A percentile compares a stretch with the other conserved stretches of the same genome.
These are phyloP conservation scores for Fusarium goolgardi DNA, from an alignment of 2,329 filamentous ascomycete genomes.

Conservation along the genomic window DNA sequence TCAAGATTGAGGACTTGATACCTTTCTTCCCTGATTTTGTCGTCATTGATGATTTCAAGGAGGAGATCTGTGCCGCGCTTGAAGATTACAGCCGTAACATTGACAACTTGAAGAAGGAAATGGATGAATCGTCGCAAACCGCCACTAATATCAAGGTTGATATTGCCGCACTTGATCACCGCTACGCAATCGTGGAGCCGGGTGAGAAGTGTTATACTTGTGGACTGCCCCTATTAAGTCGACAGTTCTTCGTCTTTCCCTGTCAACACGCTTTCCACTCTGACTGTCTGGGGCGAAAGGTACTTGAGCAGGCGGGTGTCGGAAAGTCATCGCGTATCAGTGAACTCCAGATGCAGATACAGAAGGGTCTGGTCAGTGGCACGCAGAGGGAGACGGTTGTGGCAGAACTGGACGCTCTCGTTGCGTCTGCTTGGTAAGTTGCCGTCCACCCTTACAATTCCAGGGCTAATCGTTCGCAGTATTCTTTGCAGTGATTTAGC, in stretches of 20 bases:
- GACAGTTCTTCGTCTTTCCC: slow-evolving; percentile 98
- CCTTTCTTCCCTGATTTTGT: slow-evolving; percentile 99
- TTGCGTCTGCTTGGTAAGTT: slow-evolving; percentile 86
- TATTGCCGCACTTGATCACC: slow-evolving; percentile 84
- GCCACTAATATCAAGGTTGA: slow-evolving; percentile 91
- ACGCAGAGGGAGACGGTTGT: slow-evolving; percentile 83
- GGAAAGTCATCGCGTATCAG: slow-evolving; percentile 82
- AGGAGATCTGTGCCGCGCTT: slow-evolving; percentile 93
- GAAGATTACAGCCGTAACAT: slow-evolving; percentile 95
- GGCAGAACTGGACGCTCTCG: slow-evolving; percentile 88
- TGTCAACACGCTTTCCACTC: slow-evolving; percentile 98
- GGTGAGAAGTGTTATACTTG: slow-evolving; percentile 95
- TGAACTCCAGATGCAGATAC: slow-evolving; percentile 86
- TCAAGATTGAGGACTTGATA: slow-evolving; percentile 96
- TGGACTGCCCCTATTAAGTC: slow-evolving; percentile 82
- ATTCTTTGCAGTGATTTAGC: slow-evolving; percentile 95
- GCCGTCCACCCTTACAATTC: not conserved
- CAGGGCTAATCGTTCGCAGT: slow-evolving; percentile 59
- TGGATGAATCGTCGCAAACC: slow-evolving; percentile 93
- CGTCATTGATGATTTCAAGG: slow-evolving; percentile 98
- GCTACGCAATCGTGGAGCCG: slow-evolving; percentile 96
- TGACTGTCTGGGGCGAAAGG: slow-evolving; percentile 88
- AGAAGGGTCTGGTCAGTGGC: slow-evolving; percentile 76
- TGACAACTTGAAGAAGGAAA: slow-evolving; percentile 87
- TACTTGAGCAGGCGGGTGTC: slow-evolving; percentile 82